Conservation (phyloP, 495 filamentous ascomycete species). For the Coniosporium apollinis region DNA sequence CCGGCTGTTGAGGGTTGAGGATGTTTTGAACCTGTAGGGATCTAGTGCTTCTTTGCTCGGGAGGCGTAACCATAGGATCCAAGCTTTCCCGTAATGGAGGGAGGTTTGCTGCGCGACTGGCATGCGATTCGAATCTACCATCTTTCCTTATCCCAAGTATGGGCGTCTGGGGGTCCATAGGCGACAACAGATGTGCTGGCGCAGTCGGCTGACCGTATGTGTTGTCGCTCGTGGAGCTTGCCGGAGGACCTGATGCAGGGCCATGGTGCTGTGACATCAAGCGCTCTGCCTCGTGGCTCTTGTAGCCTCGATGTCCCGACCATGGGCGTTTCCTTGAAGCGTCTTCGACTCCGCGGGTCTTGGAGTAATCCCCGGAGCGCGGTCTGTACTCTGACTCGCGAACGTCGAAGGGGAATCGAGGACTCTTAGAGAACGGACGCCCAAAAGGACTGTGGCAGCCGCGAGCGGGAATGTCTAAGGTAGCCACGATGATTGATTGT, state of each 20-base stretch:
- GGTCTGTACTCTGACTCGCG: neutral
- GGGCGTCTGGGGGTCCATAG: neutral
- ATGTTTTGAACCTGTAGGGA: slow-evolving; percentile 12
- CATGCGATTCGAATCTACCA: too few relatives aligned
- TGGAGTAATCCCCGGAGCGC: neutral
- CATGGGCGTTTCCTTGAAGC: slow-evolving; percentile 8
- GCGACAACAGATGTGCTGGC: neutral
- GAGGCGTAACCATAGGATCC: neutral
- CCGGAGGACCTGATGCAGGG: slow-evolving; percentile 1
- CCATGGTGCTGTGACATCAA: slow-evolving; percentile 13
- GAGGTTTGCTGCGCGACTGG: slow-evolving; percentile 5
- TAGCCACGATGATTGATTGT: slow-evolving; percentile 11
- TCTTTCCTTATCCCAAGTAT: neutral
- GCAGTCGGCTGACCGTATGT: neutral
- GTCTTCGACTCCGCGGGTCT: neutral
- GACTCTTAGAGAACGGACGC: slow-evolving; percentile 2
- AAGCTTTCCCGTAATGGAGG: slow-evolving; percentile 7
- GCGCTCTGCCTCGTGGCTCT: slow-evolving; percentile 6
- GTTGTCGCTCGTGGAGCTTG: slow-evolving; percentile 1
- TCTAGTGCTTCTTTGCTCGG: slow-evolving; percentile 3
- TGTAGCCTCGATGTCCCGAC: slow-evolving; percentile 3
- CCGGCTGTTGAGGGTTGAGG: slow-evolving; percentile 10
- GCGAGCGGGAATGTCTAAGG: slow-evolving; percentile 6
- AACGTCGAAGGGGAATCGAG: neutral
- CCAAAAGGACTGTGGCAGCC: slow-evolving; percentile 9